Evolutionary conservation across 495 filamentous ascomycete genomes (phyloP).

Genomic region (Lineolata rhizophorae): DNA sequence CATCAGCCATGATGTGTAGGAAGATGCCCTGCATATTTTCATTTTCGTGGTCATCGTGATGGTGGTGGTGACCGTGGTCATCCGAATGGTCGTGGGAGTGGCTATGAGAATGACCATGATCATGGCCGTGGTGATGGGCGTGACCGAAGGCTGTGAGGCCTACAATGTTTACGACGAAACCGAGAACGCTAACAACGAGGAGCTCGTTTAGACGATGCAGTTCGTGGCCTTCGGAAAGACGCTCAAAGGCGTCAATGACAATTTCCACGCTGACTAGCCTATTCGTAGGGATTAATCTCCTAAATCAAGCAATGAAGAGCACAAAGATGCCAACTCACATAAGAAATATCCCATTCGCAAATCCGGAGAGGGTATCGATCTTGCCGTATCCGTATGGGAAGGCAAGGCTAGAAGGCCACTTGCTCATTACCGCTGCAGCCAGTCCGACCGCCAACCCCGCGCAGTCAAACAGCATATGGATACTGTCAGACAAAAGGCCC

Average conservation of each 20-base stretch:
- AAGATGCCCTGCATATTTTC: slow-evolving; percentile 99
- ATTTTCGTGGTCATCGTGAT: slow-evolving; percentile 29
- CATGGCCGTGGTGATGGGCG: slow-evolving; percentile 33
- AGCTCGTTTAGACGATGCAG: slow-evolving; percentile 73
- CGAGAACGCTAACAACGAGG: slow-evolving; percentile 64
- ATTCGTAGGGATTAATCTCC: slow-evolving; percentile 15
- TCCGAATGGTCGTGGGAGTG: slow-evolving; percentile 6
- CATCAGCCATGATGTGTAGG: slow-evolving; percentile 86
- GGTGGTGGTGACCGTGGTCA: slow-evolving; percentile 19
- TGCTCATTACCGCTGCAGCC: slow-evolving; percentile 89
- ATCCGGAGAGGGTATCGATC: slow-evolving; percentile 87
- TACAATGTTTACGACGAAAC: slow-evolving; percentile 73
- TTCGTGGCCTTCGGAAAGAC: slow-evolving; percentile 57
- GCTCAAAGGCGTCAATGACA: slow-evolving; percentile 79
- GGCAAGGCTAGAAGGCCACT: slow-evolving; percentile 71
- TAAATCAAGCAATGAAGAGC: neutral
- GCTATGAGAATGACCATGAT: slow-evolving; percentile 36
- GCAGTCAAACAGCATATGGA: slow-evolving; percentile 99
- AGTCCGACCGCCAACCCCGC: slow-evolving; percentile 78
- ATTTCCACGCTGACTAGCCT: slow-evolving; percentile 93
- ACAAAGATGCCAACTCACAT: slow-evolving; percentile 32
- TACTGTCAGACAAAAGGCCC: slow-evolving; percentile 84
- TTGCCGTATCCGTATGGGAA: slow-evolving; percentile 96
- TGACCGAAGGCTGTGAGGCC: slow-evolving; percentile 77
- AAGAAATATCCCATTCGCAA: slow-evolving; percentile 90